These are phyloP conservation scores for Wallemia ichthyophaga DNA, from an alignment of 1,284 basidiomycete genomes.

Conservation along the genomic window DNA sequence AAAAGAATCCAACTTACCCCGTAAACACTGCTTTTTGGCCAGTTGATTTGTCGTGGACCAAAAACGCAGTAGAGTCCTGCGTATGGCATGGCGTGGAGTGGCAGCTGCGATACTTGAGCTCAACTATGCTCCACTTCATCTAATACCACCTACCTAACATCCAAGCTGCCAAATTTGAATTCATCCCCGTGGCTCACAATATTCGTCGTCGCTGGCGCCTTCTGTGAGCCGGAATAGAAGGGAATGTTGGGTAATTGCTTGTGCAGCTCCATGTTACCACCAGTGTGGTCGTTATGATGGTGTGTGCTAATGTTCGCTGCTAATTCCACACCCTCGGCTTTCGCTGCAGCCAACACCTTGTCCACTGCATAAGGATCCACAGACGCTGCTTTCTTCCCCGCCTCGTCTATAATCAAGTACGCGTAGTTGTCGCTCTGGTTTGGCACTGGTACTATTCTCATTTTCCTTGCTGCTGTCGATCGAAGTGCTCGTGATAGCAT, in stretches of 20 bases:
- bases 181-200: not conserved
- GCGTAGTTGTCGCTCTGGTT: conserved; percentile 1
- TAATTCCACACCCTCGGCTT: conserved; percentile 26
- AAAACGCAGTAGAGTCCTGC: not conserved
- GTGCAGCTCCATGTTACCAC: not conserved
- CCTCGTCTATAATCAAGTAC: conserved; percentile 31
- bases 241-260: not conserved
- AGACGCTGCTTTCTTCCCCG: conserved; percentile 34
- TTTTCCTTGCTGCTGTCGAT: not conserved
- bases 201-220: not conserved
- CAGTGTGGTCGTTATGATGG: conserved; percentile 1
- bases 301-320: not conserved
- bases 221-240: not conserved
- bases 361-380: conserved; percentile 49
- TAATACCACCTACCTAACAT: not conserved
- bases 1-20: not conserved
- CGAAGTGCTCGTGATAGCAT: not conserved
- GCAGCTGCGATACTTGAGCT: not conserved
- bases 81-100: not conserved
- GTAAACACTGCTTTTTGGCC: not conserved
- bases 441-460: not conserved
- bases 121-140: not conserved
- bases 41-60: not conserved
- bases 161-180: not conserved
- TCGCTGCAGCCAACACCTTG: conserved; percentile 37